Evolutionary conservation across 2,329 filamentous ascomycete species (phyloP).

Genomic region (Escovopsis sp.): DNA sequence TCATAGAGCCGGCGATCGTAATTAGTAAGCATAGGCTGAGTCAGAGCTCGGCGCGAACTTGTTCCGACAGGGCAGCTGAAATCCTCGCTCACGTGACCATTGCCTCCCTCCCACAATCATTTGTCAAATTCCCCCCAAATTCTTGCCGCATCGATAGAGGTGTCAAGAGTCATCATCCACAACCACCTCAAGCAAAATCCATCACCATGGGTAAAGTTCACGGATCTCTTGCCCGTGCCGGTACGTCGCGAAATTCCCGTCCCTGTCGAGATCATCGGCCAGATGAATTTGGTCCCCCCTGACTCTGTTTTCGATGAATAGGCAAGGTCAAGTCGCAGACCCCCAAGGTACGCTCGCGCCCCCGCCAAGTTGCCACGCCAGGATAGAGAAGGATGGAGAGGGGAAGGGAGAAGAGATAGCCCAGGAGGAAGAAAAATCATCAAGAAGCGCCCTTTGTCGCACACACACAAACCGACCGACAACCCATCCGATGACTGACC

Average conservation of each 20-base stretch:
- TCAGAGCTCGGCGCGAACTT: constrained; percentile 6
- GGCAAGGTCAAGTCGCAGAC: constrained; percentile 98
- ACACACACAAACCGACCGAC: too few relatives aligned
- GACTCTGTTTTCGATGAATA: constrained; percentile 42
- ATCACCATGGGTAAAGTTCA: constrained; percentile 79
- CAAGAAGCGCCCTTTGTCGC: too few relatives aligned
- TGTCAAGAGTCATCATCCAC: constrained; percentile 16
- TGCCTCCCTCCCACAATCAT: constrained; percentile 21
- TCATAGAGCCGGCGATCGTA: too few relatives aligned
- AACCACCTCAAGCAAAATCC: constrained; percentile 23
- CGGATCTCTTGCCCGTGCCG: constrained; percentile 82
- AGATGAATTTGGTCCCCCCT: constrained; percentile 3
- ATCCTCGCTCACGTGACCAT: constrained; percentile 22
- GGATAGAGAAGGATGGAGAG: too few relatives aligned
- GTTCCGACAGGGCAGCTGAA: constrained; percentile 19
- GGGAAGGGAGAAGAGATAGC: too few relatives aligned
- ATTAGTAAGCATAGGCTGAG: neutral
- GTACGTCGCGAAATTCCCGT: constrained; percentile 19
- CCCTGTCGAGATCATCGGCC: neutral
- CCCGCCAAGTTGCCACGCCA: too few relatives aligned
- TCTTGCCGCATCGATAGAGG: constrained; percentile 12
- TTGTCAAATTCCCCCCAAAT: constrained; percentile 24
- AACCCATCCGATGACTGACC: constrained; percentile 20
- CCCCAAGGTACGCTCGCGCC: constrained; percentile 55
- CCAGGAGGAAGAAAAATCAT: constrained; percentile 7